Evolutionary conservation across 352 stramenopile species (phyloP).

Genomic region (Blastocystis hominis): DNA sequence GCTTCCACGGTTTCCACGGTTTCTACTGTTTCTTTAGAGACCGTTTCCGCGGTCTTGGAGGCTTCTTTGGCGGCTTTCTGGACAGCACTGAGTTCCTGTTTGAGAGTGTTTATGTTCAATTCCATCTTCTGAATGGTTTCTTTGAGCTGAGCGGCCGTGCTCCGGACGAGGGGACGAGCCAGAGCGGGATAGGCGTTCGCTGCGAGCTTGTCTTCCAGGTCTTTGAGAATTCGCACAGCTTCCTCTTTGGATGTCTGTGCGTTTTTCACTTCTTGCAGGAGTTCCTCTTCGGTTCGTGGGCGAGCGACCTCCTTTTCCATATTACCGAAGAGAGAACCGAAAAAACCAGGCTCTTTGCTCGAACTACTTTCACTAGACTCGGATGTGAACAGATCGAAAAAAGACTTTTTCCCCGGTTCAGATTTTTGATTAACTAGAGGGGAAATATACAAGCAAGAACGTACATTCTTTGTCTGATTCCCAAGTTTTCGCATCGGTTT

Average conservation of each 20-base stretch:
- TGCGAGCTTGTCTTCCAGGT: neutral
- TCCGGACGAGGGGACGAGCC: neutral
- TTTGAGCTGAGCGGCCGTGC: slow-evolving; percentile 6
- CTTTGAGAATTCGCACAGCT: neutral
- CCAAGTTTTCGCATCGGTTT: slow-evolving; percentile 27
- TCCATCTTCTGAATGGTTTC: neutral
- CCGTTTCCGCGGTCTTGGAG: no score
- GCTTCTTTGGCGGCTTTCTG: no score
- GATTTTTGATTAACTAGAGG: no score
- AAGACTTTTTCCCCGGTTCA: no score
- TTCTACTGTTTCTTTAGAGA: no score
- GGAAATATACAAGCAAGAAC: neutral
- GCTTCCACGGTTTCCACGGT: no score
- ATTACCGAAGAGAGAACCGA: no score
- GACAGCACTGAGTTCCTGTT: no score
- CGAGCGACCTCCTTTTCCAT: neutral
- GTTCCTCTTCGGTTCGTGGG: neutral
- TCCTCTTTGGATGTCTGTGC: neutral
- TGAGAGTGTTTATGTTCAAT: no score
- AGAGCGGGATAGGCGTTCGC: neutral
- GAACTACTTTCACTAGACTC: no score
- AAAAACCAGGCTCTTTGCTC: no score
- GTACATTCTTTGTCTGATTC: neutral
- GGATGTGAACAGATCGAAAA: no score
- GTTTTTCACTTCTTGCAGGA: neutral